Conservation (phyloP, 345 rosid genomes). For the Combretum micranthum region DNA sequence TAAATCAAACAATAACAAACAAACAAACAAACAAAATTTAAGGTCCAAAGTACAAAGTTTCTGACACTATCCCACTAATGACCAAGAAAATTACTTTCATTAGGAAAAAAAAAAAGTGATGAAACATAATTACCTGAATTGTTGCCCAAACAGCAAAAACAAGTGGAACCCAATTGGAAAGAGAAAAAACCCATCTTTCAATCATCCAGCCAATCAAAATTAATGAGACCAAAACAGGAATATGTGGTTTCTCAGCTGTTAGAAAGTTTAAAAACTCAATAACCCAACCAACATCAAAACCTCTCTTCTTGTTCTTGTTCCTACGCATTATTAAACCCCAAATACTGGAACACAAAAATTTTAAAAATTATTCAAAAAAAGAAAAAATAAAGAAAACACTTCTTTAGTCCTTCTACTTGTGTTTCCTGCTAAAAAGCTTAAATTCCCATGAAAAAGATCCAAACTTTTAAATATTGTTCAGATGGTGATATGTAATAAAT, state of each 20-base stretch:
- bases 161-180: constrained; percentile 93
- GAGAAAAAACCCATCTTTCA: constrained; percentile 84
- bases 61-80: too few relatives aligned
- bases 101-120: not conserved
- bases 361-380: too few relatives aligned
- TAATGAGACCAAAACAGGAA: constrained; percentile 53
- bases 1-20: too few relatives aligned
- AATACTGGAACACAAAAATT: too few relatives aligned
- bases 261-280: constrained; percentile 48
- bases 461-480: not conserved
- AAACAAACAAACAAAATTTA: too few relatives aligned
- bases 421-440: not conserved
- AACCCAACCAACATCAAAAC: constrained; percentile 30
- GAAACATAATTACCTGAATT: constrained; percentile 45
- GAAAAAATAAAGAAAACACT: not conserved
- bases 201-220: constrained; percentile 60
- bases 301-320: constrained; percentile 38
- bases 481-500: too few relatives aligned
- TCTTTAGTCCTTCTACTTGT: not conserved
- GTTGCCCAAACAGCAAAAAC: constrained; percentile 87
- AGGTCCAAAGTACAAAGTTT: too few relatives aligned
- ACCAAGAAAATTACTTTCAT: not conserved
- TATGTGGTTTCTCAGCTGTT: constrained; percentile 52
- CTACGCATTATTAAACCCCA: constrained; percentile 29
- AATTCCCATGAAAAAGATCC: not conserved